Evolutionary conservation across 805 yeast species (phyloP), one percentile per base, ranked within the genome.

Genomic region (Saccharomycopsis sp.): DNA sequence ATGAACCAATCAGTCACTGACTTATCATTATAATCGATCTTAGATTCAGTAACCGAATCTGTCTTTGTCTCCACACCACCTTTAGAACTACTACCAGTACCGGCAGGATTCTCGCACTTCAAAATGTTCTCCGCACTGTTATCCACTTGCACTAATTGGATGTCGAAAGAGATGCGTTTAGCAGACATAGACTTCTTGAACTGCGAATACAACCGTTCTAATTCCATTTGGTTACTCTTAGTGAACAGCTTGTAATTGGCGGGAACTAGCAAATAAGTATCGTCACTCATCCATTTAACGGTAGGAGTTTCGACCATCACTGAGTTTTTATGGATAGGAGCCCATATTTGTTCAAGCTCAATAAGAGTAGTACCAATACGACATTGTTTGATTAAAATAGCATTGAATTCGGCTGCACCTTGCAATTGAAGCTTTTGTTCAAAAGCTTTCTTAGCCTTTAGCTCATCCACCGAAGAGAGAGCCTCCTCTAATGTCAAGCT

Each of bases 301-400:
- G 53, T 9, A 65, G 20, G 1, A 62, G 38, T 22, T 47, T 35
- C 47, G 60, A 66, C 14, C 67, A 63, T 2, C 3, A n/a, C 22
- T 3, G 41, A 42, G 19, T 15, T 61, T 59, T 12, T 69, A 69
- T 20, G 71, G 8, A 68, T 53, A 2, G 62, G 63, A 14, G 29
- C 52, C 17, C 78, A 67, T 8, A 69, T 66, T 0, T 59, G 64
- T 53, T 75, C 78, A 9, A 84, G 62, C 19, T 76, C 79, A 7
- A 75, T 77, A 55, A 70, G 71, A 0, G 83, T 77, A 1, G 79
- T 74, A 0, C 88, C 89, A 54, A 78, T 73, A 44, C 79, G 78
- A 2, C 82, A 73, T 57, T 81, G 84, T 41, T 73, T 72, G 12
- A 87, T 75, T 15, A 80, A 64, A 55, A 86, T 72, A 0, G 87